These are phyloP conservation scores for Kregervanrija pseudodelftensis DNA, from an alignment of 805 yeast species.

Conservation along the genomic window DNA sequence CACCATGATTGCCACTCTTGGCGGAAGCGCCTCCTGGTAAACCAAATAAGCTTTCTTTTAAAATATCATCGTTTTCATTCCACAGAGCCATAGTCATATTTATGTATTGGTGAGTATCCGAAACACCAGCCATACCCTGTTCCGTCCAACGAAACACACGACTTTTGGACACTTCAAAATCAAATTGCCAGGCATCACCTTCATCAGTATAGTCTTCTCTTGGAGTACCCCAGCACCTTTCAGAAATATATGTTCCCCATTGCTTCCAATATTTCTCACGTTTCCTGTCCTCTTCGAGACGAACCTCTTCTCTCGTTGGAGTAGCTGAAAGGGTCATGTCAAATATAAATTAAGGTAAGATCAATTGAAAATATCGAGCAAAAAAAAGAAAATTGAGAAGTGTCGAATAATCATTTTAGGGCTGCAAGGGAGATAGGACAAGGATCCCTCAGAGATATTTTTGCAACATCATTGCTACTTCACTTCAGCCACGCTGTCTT, in stretches of 20 bases:
- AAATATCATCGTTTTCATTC: conserved; percentile 81
- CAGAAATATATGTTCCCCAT: conserved; percentile 90
- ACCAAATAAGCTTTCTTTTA: conserved; percentile 84
- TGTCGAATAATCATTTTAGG: too few species aligned
- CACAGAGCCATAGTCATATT: conserved; percentile 81
- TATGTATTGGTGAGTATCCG: conserved; percentile 73
- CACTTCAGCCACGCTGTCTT: too few species aligned
- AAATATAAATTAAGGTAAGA: not conserved
- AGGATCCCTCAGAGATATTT: too few species aligned
- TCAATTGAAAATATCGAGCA: not conserved
- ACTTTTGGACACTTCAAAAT: conserved; percentile 76
- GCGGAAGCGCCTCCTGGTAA: conserved; percentile 71
- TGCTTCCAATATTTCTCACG: conserved; percentile 60
- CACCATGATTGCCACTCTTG: conserved; percentile 80
- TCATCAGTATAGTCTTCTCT: conserved; percentile 80
- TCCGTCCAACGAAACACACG: conserved; percentile 93
- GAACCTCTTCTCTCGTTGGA: conserved; percentile 29
- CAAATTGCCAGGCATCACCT: conserved; percentile 92
- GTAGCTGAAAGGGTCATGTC: conserved; percentile 17
- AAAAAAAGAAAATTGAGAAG: too few species aligned
- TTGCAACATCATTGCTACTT: too few species aligned
- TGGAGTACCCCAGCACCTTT: conserved; percentile 82
- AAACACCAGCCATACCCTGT: conserved; percentile 87
- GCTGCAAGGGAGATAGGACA: too few species aligned
- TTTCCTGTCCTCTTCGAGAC: conserved; percentile 34